Conservation (phyloP, 2,329 filamentous ascomycete genomes). For the Paraconiothyrium sp. region DNA sequence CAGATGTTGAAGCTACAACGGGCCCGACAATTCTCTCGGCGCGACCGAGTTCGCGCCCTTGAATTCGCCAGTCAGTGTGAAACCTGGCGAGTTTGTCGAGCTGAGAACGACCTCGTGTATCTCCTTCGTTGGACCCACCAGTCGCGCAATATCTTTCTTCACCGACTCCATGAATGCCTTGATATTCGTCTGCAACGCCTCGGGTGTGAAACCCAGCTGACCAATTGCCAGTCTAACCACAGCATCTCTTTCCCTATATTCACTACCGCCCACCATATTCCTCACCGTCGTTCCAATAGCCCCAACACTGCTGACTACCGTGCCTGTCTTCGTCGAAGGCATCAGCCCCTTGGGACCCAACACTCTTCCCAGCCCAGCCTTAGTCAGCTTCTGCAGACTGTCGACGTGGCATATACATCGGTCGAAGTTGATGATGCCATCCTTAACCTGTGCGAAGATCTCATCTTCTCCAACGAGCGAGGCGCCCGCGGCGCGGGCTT, state of each 20-base stretch:
- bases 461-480: constrained; percentile 84
- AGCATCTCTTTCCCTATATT: constrained; percentile 86
- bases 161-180: constrained; percentile 77
- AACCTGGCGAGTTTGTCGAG: constrained; percentile 85
- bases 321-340: constrained; percentile 88
- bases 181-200: constrained; percentile 86
- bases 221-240: constrained; percentile 91
- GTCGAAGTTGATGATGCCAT: constrained; percentile 86
- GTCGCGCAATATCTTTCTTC: constrained; percentile 76
- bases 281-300: constrained; percentile 72
- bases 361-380: constrained; percentile 80
- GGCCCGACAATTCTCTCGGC: constrained; percentile 51
- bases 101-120: constrained; percentile 80
- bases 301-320: constrained; percentile 79
- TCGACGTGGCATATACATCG: constrained; percentile 85
- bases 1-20: constrained; percentile 28
- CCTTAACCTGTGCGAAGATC: constrained; percentile 80
- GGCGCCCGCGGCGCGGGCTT: constrained; percentile 81
- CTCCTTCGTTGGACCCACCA: constrained; percentile 76
- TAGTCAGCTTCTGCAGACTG: constrained; percentile 79
- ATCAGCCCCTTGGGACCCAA: constrained; percentile 91
- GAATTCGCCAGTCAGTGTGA: constrained; percentile 86
- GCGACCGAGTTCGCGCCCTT: constrained; percentile 58
- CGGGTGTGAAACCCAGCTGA: constrained; percentile 86
- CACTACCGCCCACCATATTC: constrained; percentile 82